A percentile compares a stretch with the other conserved stretches of the same genome.
These are phyloP conservation scores for Akebia trifoliata DNA, from an alignment of 164 flowering plant species.

Conservation along the genomic window DNA sequence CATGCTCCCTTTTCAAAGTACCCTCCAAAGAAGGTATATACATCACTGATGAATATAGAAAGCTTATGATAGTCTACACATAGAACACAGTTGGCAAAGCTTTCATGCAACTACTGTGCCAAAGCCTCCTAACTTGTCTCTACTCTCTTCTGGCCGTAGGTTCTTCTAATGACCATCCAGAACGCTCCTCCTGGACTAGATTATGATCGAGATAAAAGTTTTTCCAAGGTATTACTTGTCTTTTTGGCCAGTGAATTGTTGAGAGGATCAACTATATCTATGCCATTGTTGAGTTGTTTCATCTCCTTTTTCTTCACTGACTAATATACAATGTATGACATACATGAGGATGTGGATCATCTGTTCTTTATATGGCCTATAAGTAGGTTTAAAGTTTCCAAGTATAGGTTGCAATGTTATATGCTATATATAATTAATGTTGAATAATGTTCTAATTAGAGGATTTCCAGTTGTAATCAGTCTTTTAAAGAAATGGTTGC, in stretches of 20 bases:
- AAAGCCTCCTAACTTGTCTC: not conserved
- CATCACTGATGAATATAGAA: not conserved
- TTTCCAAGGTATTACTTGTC: conserved; percentile 74
- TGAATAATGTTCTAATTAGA: conserved; percentile 39
- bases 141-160: conserved; percentile 19
- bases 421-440: conserved; percentile 6
- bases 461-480: conserved; percentile 64
- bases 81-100: not conserved
- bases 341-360: not conserved
- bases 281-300: not conserved
- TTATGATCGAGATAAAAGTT: conserved; percentile 92
- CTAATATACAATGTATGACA: not conserved
- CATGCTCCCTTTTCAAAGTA: conserved; percentile 67
- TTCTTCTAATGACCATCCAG: conserved; percentile 56
- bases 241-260: conserved; percentile 21
- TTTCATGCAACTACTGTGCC: not conserved
- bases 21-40: conserved; percentile 57
- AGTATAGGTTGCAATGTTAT: not conserved
- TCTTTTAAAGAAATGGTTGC: conserved; percentile 99
- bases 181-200: conserved; percentile 76
- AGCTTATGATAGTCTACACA: not conserved
- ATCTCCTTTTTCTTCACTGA: not conserved
- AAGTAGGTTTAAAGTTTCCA: not conserved
- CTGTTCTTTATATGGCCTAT: not conserved
- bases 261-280: not conserved